Evolutionary conservation across 345 rosid genomes (phyloP).

Genomic region (Ceriops zippeliana): DNA sequence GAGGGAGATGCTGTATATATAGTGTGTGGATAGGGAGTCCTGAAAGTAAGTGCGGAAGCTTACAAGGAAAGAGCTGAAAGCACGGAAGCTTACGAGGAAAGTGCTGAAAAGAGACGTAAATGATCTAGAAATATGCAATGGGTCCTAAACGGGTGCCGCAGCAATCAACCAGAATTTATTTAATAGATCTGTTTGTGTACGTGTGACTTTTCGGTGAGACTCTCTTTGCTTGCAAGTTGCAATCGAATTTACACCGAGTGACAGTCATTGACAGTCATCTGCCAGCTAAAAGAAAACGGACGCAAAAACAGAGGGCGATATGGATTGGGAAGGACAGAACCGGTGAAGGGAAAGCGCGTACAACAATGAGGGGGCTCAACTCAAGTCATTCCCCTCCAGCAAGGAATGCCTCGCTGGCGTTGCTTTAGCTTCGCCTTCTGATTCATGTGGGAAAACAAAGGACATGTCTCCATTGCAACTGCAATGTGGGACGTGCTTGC

Average conservation of each 20-base stretch:
- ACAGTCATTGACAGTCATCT: background rate
- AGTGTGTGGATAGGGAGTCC: background rate
- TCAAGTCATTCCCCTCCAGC: too few species aligned
- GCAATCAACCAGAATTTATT: background rate
- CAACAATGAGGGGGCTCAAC: too few species aligned
- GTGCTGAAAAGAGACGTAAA: background rate
- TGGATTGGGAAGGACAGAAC: background rate
- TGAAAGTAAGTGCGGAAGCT: background rate
- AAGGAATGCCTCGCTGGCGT: too few species aligned
- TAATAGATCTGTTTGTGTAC: too few species aligned
- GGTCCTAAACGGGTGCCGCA: background rate
- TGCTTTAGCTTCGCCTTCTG: too few species aligned
- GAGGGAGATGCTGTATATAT: background rate
- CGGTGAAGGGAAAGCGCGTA: too few species aligned
- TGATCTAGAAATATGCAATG: background rate
- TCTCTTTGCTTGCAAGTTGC: background rate
- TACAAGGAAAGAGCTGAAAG: background rate
- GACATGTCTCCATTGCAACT: too few species aligned
- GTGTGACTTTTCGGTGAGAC: too few species aligned
- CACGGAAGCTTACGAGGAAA: background rate
- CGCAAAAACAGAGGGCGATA: background rate
- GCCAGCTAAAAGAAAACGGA: background rate
- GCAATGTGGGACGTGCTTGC: too few species aligned
- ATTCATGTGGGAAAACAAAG: too few species aligned
- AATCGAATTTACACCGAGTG: background rate